Evolutionary conservation across 1,284 basidiomycete species (phyloP).

Genomic region (Cryptococcus sp.): DNA sequence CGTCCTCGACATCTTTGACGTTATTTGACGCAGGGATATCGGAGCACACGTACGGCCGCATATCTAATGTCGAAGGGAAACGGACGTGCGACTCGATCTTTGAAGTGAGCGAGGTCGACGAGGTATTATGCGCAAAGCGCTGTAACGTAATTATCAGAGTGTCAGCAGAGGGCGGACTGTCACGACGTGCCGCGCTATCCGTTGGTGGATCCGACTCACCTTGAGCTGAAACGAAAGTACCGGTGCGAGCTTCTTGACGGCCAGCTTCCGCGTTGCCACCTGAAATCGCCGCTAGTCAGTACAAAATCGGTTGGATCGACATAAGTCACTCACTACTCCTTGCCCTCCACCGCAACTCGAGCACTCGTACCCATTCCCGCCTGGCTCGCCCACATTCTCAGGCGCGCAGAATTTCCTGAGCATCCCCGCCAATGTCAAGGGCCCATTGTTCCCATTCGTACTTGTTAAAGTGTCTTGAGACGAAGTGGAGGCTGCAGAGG

Average conservation of each 20-base stretch:
- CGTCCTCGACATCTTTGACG: too few species aligned
- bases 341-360: slow-evolving; percentile 44
- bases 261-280: slow-evolving; percentile 80
- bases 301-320: background rate
- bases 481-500: slow-evolving; percentile 13
- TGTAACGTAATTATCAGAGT: slow-evolving; percentile 45
- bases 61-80: slow-evolving; percentile 81
- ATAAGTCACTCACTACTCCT: slow-evolving; percentile 28
- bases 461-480: slow-evolving; percentile 5
- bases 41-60: slow-evolving; percentile 74
- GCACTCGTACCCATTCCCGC: slow-evolving; percentile 49
- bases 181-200: too few species aligned
- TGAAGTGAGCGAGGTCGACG: slow-evolving; percentile 56
- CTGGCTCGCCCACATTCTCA: slow-evolving; percentile 43
- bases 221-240: slow-evolving; percentile 96
- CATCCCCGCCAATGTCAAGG: slow-evolving; percentile 35
- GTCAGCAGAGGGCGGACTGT: background rate
- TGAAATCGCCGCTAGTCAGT: slow-evolving; percentile 34
- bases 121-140: slow-evolving; percentile 88
- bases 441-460: background rate
- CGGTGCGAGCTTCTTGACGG: slow-evolving; percentile 80
- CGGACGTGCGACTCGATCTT: slow-evolving; percentile 85
- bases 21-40: background rate
- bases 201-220: slow-evolving; percentile 56
- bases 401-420: slow-evolving; percentile 44